phyloP scores from a whole-genome alignment of 805 yeast species.

The Starmerella davenportii region DNA sequence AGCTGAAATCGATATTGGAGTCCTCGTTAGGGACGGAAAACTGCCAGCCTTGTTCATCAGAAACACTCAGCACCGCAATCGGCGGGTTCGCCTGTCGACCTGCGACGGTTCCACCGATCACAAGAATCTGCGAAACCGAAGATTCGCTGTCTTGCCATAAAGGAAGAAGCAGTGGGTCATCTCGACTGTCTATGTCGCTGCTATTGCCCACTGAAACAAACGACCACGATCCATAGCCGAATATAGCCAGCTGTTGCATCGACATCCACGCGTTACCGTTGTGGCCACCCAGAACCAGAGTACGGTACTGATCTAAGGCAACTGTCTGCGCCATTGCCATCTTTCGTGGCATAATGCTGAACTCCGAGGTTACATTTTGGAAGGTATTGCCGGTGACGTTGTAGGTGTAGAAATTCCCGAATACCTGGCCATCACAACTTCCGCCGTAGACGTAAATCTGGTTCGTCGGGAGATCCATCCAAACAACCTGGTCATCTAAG shows the following conservation, averaged over 20 bases:
- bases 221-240: conserved; percentile 58
- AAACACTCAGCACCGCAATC: conserved; percentile 26
- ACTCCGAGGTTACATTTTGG: neutral
- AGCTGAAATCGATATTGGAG: conserved; percentile 1
- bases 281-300: conserved; percentile 43
- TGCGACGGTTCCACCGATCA: conserved; percentile 43
- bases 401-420: conserved; percentile 15
- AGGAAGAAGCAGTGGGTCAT: conserved; percentile 37
- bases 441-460: conserved; percentile 21
- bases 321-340: conserved; percentile 16
- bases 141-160: conserved; percentile 24
- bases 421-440: conserved; percentile 14
- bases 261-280: conserved; percentile 42
- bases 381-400: conserved; percentile 12
- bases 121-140: conserved; percentile 24
- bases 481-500: conserved; percentile 15
- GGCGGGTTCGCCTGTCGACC: conserved; percentile 28
- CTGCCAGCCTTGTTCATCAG: conserved; percentile 28
- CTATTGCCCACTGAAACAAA: conserved; percentile 26
- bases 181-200: conserved; percentile 34
- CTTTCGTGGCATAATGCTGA: conserved; percentile 14
- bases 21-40: conserved; percentile 20
- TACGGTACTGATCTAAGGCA: conserved; percentile 9
- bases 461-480: conserved; percentile 16
- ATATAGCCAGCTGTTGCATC: conserved; percentile 54